Evolutionary conservation across 2,329 filamentous ascomycete genomes (phyloP).

Genomic region (Venturia asperata): DNA sequence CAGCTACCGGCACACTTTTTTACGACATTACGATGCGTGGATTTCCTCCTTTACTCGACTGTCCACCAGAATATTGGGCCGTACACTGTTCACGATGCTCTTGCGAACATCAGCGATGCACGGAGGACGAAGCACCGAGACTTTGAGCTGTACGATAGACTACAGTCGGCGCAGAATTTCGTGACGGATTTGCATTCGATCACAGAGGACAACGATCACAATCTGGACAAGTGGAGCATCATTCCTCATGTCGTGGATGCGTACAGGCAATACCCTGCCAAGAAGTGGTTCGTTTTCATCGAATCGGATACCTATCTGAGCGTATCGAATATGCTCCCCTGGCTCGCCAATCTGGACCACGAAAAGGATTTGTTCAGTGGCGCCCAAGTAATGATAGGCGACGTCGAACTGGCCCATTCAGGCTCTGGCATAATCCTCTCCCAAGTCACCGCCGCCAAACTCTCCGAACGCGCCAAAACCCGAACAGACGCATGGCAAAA

Average conservation of each 20-base stretch:
- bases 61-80: conserved; percentile 20
- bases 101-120: conserved; percentile 18
- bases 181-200: conserved; percentile 23
- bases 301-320: conserved; percentile 53
- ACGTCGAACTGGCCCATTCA: conserved; percentile 36
- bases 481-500: conserved; percentile 33
- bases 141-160: conserved; percentile 20
- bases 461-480: conserved; percentile 29
- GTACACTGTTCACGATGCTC: conserved; percentile 20
- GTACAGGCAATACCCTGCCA: conserved; percentile 36
- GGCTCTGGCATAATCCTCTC: conserved; percentile 40
- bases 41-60: conserved; percentile 20
- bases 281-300: conserved; percentile 54
- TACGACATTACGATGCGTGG: conserved; percentile 19
- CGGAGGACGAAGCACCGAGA: conserved; percentile 18
- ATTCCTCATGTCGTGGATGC: conserved; percentile 32
- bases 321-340: conserved; percentile 45
- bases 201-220: conserved; percentile 23
- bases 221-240: conserved; percentile 35
- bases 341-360: conserved; percentile 34
- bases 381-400: conserved; percentile 32
- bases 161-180: conserved; percentile 22
- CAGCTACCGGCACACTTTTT: conserved; percentile 21
- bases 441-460: conserved; percentile 33
- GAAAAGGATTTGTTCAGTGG: conserved; percentile 39